A percentile compares a stretch with the other conserved stretches of the same genome.
phyloP scores from a whole-genome alignment of 148 eudicot genomes.

The Chenopodium suecicum region DNA sequence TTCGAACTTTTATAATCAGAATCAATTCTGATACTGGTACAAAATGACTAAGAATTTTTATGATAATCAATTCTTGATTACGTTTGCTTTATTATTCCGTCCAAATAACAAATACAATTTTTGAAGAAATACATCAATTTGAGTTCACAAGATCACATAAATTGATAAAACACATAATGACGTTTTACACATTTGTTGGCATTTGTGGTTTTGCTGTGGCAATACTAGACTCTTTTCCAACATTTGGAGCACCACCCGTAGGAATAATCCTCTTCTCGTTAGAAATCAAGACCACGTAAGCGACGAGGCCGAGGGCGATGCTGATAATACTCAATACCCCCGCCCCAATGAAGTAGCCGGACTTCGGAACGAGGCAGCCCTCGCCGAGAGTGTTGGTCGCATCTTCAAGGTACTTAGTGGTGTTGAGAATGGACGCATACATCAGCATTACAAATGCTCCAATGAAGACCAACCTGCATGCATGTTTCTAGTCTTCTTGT shows the following conservation, averaged over 20 bases:
- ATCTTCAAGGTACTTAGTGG: neutral
- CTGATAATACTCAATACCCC: constrained; percentile 2
- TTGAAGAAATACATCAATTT: neutral
- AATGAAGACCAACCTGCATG: constrained; percentile 9
- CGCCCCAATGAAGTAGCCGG: neutral
- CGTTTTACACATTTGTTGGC: neutral
- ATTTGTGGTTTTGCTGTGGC: constrained; percentile 13
- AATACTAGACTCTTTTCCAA: neutral
- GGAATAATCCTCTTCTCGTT: neutral
- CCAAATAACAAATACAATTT: neutral
- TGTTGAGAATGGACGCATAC: neutral
- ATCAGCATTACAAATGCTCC: constrained; percentile 1
- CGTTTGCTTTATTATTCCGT: neutral
- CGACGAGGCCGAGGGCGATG: constrained; percentile 5
- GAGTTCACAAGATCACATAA: neutral
- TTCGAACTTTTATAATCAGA: too few species aligned
- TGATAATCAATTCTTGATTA: neutral
- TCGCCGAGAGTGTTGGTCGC: neutral
- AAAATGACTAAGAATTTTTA: too few species aligned
- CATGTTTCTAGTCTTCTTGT: too few species aligned
- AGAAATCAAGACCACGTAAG: constrained; percentile 3
- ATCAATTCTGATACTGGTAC: too few species aligned
- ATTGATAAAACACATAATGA: neutral
- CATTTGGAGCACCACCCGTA: neutral
- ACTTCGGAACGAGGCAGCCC: neutral